Conservation (phyloP, 2,329 filamentous ascomycete species). For the Gnomoniopsis sp. region DNA sequence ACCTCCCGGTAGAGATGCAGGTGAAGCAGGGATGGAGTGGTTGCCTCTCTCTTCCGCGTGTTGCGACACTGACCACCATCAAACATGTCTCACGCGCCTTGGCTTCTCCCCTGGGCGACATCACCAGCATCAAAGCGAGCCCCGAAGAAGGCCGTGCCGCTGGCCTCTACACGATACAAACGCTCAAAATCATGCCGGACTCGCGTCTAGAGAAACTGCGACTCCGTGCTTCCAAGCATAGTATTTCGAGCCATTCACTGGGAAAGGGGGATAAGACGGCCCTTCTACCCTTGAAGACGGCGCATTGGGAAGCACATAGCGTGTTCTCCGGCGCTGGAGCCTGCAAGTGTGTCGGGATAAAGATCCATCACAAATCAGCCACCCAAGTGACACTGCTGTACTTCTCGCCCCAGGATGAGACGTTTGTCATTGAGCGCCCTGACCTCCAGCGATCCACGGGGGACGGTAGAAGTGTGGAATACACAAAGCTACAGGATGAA, state of each 20-base stretch:
- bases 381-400: slow-evolving; percentile 31
- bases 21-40: slow-evolving; percentile 48
- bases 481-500: slow-evolving; percentile 31
- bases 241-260: background rate
- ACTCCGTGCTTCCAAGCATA: slow-evolving; percentile 1
- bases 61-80: slow-evolving; percentile 36
- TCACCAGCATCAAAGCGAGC: slow-evolving; percentile 37
- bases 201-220: slow-evolving; percentile 23
- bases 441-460: slow-evolving; percentile 16
- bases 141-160: background rate
- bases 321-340: slow-evolving; percentile 14
- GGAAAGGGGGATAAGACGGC: background rate
- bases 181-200: slow-evolving; percentile 35
- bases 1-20: slow-evolving; percentile 38
- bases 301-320: slow-evolving; percentile 12
- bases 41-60: slow-evolving; percentile 42
- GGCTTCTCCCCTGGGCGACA: slow-evolving; percentile 31
- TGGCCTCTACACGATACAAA: slow-evolving; percentile 35
- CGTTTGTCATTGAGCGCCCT: slow-evolving; percentile 36
- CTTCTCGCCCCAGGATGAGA: slow-evolving; percentile 36
- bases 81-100: slow-evolving; percentile 34
- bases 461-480: background rate
- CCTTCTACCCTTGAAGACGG: background rate
- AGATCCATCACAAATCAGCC: slow-evolving; percentile 23
- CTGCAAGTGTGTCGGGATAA: slow-evolving; percentile 24